Evolutionary conservation across 352 stramenopile genomes (phyloP).

Genomic region (Phytophthora sojae): DNA sequence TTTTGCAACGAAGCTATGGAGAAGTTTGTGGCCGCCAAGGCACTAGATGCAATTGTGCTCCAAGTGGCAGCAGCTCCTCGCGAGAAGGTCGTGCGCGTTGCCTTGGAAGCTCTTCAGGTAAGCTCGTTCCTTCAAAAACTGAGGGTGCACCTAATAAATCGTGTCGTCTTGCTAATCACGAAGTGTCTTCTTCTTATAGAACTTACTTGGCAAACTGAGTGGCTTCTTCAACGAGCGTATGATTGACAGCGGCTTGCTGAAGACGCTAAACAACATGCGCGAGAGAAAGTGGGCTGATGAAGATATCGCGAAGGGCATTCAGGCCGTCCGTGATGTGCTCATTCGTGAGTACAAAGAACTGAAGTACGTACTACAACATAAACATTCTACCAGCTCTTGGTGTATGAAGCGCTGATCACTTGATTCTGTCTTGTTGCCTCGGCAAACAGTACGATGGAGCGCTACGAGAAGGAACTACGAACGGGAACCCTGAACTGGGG

Average conservation of each 20-base stretch:
- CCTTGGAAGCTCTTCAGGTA: slow-evolving; percentile 92
- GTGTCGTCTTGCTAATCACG: neutral
- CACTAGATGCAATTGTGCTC: slow-evolving; percentile 77
- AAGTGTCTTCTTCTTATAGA: slow-evolving; percentile 41
- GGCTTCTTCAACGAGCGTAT: slow-evolving; percentile 94
- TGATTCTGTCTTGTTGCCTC: neutral
- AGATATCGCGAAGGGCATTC: slow-evolving; percentile 92
- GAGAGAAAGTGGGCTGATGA: slow-evolving; percentile 96
- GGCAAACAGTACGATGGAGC: slow-evolving; percentile 92
- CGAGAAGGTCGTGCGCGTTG: slow-evolving; percentile 97
- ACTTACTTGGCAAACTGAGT: slow-evolving; percentile 81
- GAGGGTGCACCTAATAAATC: neutral
- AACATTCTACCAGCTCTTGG: neutral
- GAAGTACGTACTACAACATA: slow-evolving; percentile 60
- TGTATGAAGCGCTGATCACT: neutral
- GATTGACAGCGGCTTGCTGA: slow-evolving; percentile 96
- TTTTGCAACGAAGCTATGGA: slow-evolving; percentile 90
- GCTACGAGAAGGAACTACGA: slow-evolving; percentile 96
- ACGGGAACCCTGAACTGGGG: slow-evolving; percentile 96
- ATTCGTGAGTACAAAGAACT: slow-evolving; percentile 90
- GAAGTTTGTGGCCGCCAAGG: slow-evolving; percentile 74
- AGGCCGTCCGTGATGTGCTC: slow-evolving; percentile 81
- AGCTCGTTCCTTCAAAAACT: neutral
- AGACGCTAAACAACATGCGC: slow-evolving; percentile 94
- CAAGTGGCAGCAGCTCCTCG: slow-evolving; percentile 93